Base-by-base conservation (phyloP, 306 rosid species). In the Comarum palustre region DNA sequence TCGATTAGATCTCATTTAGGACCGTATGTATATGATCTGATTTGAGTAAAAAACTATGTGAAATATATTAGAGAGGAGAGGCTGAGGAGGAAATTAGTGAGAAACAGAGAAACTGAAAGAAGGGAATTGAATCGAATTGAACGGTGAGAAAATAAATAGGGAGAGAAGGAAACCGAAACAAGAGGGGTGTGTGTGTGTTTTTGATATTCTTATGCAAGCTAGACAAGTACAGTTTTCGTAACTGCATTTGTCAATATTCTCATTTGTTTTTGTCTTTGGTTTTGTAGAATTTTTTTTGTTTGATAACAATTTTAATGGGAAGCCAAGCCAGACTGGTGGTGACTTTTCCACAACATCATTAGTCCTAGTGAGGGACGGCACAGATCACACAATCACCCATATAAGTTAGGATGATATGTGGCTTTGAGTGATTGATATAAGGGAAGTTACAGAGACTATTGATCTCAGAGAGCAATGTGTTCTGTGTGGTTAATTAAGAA, bases 101-200 rank as follows among this genome's bases (percentile, higher is more conserved):
- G n/a, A n/a, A n/a, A n/a, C n/a, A n/a, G n/a, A n/a, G n/a, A 8
- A 39, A 39, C 42, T 2, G 54, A 52, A 41, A 12, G 52, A 51
- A 38, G 41, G 9, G 42, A 38, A 38, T 38, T 38, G 42, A 41
- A 42, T n/a, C 16, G 67, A 7, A 20, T 54, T 70, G 80, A 69
- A 59, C 34, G 65, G 65, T 27, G 65, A 29, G 65, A 29, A 59
- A 59, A 14, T 59, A 27, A 14, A 59, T 17, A 14, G n/a, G 74
- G 73, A 59, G 75, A 71, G 62, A 68, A 42, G n/a, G 34, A 39
- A 39, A 71, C 75, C 31, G 65, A 54, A 36, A 71, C 8, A 16
- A 34, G 20, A 8, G 63, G 63, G n/a, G n/a, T 2, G n/a, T n/a
- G n/a, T n/a, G 29, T 54, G 31, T 46, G 17, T 19, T 47, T 15